These are phyloP conservation scores for Sabuloglossum arenarium DNA, from an alignment of 495 filamentous ascomycete species.

Conservation along the genomic window DNA sequence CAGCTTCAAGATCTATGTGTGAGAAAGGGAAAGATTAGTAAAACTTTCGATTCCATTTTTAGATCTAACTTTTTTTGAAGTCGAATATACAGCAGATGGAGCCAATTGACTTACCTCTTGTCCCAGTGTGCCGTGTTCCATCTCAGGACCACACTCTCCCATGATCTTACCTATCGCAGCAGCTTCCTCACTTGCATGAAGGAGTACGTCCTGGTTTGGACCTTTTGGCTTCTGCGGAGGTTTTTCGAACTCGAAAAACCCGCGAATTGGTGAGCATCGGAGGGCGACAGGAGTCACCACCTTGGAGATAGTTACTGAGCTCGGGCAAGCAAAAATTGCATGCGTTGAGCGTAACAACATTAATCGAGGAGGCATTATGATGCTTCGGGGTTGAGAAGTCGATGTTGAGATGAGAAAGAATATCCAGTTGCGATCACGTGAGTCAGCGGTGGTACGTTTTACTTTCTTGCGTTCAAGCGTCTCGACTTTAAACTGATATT, in stretches of 20 bases:
- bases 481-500: not conserved
- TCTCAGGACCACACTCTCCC: conserved; percentile 31
- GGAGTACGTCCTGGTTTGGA: conserved; percentile 32
- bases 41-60: not conserved
- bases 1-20: conserved; percentile 36
- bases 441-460: not conserved
- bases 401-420: not conserved
- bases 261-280: not conserved
- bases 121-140: conserved; percentile 44
- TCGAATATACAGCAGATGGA: not conserved
- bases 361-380: conserved; percentile 11
- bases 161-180: conserved; percentile 32
- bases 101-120: conserved; percentile 30
- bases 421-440: not conserved
- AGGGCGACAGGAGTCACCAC: conserved; percentile 4
- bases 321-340: conserved; percentile 5
- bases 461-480: too few species aligned
- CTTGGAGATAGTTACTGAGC: not conserved
- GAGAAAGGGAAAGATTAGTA: not conserved
- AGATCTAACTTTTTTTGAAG: not conserved
- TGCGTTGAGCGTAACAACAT: conserved; percentile 5
- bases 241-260: not conserved
- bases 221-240: conserved; percentile 14
- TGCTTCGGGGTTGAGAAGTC: not conserved
- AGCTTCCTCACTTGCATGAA: conserved; percentile 44